Evolutionary conservation across 1,284 basidiomycete genomes (phyloP).

Genomic region (Omphalotus olearius): DNA sequence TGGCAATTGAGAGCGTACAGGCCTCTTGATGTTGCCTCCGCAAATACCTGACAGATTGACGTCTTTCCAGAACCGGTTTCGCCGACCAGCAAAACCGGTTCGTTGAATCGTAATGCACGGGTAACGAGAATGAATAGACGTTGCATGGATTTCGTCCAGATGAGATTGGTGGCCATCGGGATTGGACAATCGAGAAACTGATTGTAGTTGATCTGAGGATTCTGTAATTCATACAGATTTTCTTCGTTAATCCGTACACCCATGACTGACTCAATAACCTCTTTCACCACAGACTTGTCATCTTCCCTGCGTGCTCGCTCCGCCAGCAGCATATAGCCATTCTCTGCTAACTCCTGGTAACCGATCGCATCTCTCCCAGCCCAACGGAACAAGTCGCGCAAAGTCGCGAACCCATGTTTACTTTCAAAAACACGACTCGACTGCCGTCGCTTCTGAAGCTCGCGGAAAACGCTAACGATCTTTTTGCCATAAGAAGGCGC

Average conservation of each 20-base stretch:
- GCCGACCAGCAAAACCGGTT: conserved; percentile 96
- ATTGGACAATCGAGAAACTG: conserved; percentile 54
- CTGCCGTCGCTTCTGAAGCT: conserved; percentile 91
- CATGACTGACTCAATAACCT: conserved; percentile 90
- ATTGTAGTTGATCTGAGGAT: conserved; percentile 37
- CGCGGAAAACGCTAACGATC: conserved; percentile 91
- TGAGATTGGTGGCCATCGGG: conserved; percentile 51
- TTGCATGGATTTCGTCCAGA: conserved; percentile 94
- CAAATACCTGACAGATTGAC: conserved; percentile 90
- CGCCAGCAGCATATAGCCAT: conserved; percentile 97
- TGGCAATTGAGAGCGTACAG: conserved; percentile 91
- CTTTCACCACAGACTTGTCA: conserved; percentile 87
- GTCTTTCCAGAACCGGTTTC: conserved; percentile 99
- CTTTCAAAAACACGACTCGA: conserved; percentile 94
- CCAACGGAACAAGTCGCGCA: conserved; percentile 98
- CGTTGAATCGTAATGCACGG: conserved; percentile 84
- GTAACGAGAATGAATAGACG: conserved; percentile 84
- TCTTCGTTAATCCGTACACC: conserved; percentile 80
- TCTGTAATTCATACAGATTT: conserved; percentile 63
- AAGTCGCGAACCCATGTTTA: conserved; percentile 94
- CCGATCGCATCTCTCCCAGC: conserved; percentile 85
- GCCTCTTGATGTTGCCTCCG: conserved; percentile 58
- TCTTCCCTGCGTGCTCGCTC: conserved; percentile 85
- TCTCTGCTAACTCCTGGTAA: conserved; percentile 91
- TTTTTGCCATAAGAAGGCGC: conserved; percentile 89